phyloP scores from a whole-genome alignment of 2,329 filamentous ascomycete species.

The Aureobasidium sp. region DNA sequence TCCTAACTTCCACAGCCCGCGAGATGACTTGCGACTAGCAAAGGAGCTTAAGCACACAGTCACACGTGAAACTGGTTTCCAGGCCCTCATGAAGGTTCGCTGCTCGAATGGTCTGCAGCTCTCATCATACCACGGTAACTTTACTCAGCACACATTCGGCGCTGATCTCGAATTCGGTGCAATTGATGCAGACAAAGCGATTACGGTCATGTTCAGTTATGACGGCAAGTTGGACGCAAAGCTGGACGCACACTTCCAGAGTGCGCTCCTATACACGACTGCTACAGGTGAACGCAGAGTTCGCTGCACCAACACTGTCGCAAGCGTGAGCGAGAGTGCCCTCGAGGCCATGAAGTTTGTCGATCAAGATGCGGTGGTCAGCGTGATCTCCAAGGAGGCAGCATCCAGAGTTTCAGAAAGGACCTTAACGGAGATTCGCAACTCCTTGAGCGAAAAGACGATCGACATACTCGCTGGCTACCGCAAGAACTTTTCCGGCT shows the following conservation, averaged over 20 bases:
- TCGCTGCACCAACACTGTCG: constrained; percentile 86
- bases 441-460: constrained; percentile 78
- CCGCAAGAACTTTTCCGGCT: constrained; percentile 82
- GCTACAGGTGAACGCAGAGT: constrained; percentile 83
- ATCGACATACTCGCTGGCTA: constrained; percentile 90
- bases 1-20: constrained; percentile 84
- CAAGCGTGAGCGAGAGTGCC: constrained; percentile 79
- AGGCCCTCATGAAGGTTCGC: constrained; percentile 95
- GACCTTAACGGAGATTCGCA: constrained; percentile 76
- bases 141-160: constrained; percentile 89
- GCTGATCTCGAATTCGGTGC: constrained; percentile 91
- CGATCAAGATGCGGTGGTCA: constrained; percentile 88
- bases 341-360: constrained; percentile 84
- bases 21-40: constrained; percentile 76
- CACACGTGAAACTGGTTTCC: constrained; percentile 85
- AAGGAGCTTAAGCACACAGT: constrained; percentile 82
- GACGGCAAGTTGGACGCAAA: constrained; percentile 97
- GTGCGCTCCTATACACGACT: constrained; percentile 88
- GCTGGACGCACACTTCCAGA: constrained; percentile 95
- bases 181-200: constrained; percentile 87
- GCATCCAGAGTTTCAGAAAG: constrained; percentile 74
- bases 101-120: constrained; percentile 96
- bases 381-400: constrained; percentile 86
- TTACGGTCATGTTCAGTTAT: constrained; percentile 86
- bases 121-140: constrained; percentile 90